Evolutionary conservation across 169 alveolate genomes (phyloP).

Genomic region (Babesia gibsoni): DNA sequence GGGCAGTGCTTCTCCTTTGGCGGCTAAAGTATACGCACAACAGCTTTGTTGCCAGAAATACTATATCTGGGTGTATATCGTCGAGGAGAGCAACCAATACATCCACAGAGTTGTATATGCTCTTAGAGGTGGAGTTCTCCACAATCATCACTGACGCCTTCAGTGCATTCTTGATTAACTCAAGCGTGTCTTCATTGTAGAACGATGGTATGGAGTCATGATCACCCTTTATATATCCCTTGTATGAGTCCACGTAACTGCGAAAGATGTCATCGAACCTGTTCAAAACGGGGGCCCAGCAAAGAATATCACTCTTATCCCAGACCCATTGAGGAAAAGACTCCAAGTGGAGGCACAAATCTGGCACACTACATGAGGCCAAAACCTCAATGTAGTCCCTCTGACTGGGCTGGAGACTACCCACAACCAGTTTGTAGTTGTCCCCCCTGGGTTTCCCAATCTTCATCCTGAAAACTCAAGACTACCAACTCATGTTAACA

Average conservation of each 20-base stretch:
- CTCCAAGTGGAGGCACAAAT: conserved; percentile 61
- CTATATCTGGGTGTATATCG: conserved; percentile 57
- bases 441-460: conserved; percentile 78
- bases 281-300: conserved; percentile 80
- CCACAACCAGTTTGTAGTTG: conserved; percentile 69
- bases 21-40: conserved; percentile 60
- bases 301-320: conserved; percentile 72
- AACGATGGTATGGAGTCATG: conserved; percentile 3
- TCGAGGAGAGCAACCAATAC: conserved; percentile 54
- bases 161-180: conserved; percentile 55
- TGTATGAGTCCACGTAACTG: conserved; percentile 53
- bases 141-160: conserved; percentile 69
- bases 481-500: no score
- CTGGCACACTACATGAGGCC: conserved; percentile 60
- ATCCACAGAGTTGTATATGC: conserved; percentile 71
- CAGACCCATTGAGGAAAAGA: conserved; percentile 80
- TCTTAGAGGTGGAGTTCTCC: conserved; percentile 71
- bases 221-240: conserved; percentile 39
- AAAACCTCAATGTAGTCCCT: conserved; percentile 67
- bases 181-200: conserved; percentile 17
- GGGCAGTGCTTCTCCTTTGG: conserved; percentile 6
- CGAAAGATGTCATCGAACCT: conserved; percentile 72
- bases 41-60: conserved; percentile 53
- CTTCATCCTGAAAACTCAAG: conserved; percentile 55
- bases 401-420: conserved; percentile 69